Base-by-base conservation (phyloP, 2,329 filamentous ascomycete genomes). In the Ascochyta pisi region DNA sequence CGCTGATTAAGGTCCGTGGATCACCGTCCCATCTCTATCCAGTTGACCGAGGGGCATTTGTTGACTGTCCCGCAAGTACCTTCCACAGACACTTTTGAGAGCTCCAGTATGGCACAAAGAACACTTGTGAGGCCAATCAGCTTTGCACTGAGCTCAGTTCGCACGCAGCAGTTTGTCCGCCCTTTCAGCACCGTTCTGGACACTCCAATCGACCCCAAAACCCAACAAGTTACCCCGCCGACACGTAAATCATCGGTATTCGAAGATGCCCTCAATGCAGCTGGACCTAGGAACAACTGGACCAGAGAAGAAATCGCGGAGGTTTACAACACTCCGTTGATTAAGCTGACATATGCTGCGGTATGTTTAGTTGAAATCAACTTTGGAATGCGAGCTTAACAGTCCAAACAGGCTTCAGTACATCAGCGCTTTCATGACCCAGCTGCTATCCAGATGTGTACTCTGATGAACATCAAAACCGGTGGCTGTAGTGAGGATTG, bases 381-480 rank as follows among this genome's bases (percentile, higher is more conserved):
- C 10, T 22, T 3, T 10, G 2, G 6, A 27, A 34, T 22, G 6
- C 19, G 6, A 7, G 45, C 45, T 47, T 50, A 37, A 46, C 27
- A 4, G 3, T 12, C 24, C 29, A 12, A 9, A 37, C 63, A 95
- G 91, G 87, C 86, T 63, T 84, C 83, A 33, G 80, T 96, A 54
- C 92, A 96, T 77, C 88, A 91, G 41, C 88, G 89, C 66, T 96
- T 96, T 80, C 92, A 96, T 78, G 85, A 90, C 70, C 90, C 92
- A 6, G 83, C 87, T 42, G 88, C 91, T 26, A 91, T 96, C 61
- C 92, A 96, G 77, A 89, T 96, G 77, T 96, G 92, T 80, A 96
- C 92, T 0, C 82, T 96, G 55, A 96, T 96, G 90, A 96, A 96
- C 82, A 96, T 96, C 81, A 96, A 96, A 75, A 96, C 91, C 8